Evolutionary conservation across 495 filamentous ascomycete species (phyloP).

Genomic region (Xylaria venustula): DNA sequence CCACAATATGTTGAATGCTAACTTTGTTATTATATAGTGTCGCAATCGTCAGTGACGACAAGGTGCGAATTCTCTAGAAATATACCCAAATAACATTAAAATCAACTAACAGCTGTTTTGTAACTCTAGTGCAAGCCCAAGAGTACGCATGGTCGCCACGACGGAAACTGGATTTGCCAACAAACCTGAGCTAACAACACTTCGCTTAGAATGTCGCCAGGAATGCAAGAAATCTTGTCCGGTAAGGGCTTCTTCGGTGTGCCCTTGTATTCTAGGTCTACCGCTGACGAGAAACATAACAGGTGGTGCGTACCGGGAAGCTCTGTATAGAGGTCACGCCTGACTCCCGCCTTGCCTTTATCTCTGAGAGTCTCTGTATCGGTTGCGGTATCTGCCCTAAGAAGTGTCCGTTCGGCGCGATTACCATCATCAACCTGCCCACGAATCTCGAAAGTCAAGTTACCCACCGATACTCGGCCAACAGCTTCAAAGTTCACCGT

Average conservation of each 20-base stretch:
- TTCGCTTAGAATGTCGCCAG: conserved; percentile 80
- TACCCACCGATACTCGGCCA: conserved; percentile 96
- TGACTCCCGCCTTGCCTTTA: conserved; percentile 94
- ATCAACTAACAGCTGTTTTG: conserved; percentile 19
- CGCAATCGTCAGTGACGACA: conserved; percentile 96
- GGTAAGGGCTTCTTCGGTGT: conserved; percentile 28
- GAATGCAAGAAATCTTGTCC: conserved; percentile 99
- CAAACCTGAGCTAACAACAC: conserved; percentile 8
- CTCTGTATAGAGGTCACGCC: conserved; percentile 92
- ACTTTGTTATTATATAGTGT: conserved; percentile 59
- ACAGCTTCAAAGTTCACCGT: conserved; percentile 98
- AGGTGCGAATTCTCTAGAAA: conserved; percentile 55
- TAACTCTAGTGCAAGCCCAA: conserved; percentile 87
- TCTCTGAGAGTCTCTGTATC: conserved; percentile 91
- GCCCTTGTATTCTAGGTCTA: background rate
- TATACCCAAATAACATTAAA: background rate
- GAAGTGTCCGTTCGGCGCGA: conserved; percentile 98
- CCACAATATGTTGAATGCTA: conserved; percentile 10
- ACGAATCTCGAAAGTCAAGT: conserved; percentile 97
- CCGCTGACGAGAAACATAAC: conserved; percentile 13
- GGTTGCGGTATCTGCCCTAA: conserved; percentile 99
- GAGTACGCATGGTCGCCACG: conserved; percentile 33
- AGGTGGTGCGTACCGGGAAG: conserved; percentile 89
- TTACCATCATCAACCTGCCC: conserved; percentile 98
- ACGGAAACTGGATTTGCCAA: conserved; percentile 33